Evolutionary conservation across 768 basidiomycete species (phyloP), one percentile per base, ranked within the genome.

Genomic region (Saitozyma podzolica): DNA sequence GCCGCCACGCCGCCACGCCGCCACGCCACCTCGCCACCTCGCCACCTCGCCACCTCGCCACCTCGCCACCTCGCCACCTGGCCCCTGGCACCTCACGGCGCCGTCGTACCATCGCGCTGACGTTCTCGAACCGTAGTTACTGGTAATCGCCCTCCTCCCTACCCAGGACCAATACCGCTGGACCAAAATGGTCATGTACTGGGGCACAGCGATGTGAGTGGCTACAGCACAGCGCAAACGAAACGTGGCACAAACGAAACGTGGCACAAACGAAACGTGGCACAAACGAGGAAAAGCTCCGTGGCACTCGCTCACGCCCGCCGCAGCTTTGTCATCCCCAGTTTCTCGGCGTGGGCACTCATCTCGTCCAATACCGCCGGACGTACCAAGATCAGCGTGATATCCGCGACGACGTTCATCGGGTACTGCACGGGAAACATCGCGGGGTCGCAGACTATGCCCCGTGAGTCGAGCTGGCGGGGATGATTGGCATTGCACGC

Each of bases 401-500:
- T 64, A 11, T 64, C 62, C 6, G 45, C 55, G 9, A 17, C 56
- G 41, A 50, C 51, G 37, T 68, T 72, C 59, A 62, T 66, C 45
- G 56, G 45, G 16, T 72, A 72, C 63, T 64, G 63, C 49, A 68
- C 58, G 6, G 70, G 70, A 17, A 69, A 72, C 45, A 69, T 69
- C 29, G 59, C 51, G 40, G 48, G 55, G 14, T 54, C 29, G 2
- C 29, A 29, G 5, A 29, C 29, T 29, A 29, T 29, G 29, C 29
- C 29, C 2, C 29, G 29, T 29, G 29, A 29, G 29, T n/a, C n/a
- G n/a, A n/a, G n/a, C n/a, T n/a, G n/a, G n/a, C n/a, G n/a, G n/a
- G n/a, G n/a, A n/a, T n/a, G n/a, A n/a, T n/a, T n/a, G n/a, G n/a
- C n/a, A n/a, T n/a, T n/a, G n/a, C n/a, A n/a, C n/a, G n/a, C n/a